Base-by-base conservation (phyloP, 2,329 filamentous ascomycete species). In the Fusarium guadeloupense region DNA sequence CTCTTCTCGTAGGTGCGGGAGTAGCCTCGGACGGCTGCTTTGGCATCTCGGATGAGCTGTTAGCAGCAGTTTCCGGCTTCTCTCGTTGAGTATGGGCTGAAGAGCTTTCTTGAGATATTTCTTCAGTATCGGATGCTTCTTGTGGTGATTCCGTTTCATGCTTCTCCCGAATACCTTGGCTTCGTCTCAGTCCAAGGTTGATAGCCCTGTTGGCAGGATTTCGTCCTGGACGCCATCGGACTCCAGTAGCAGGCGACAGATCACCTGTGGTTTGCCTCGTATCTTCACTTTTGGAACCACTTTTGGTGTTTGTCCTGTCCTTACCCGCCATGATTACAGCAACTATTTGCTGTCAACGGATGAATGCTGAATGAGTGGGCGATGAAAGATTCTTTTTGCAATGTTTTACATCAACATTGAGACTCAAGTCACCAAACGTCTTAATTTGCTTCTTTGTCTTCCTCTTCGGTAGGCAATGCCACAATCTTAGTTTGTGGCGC, bases 191-290 rank as follows among this genome's bases (percentile, higher is more conserved):
- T 16, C 54, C 50, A 12, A 66, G 37, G 38, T 69, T 69, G 28
- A 62, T 64, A 28, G 53, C 67, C 31, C 35, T 42, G 39, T 69
- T 69, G 20, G 54, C 56, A 9, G 39, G 14, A 17, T 54, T 49
- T 53, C 64, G 58, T 9, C 64, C 64, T 13, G 67, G 67, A 12
- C 67, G 62, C 64, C 56, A 69, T 44, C 34, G 19, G 5, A 6
- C 13, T 7, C 17, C 20, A 4, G 38, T 13, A 25, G 16, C 20
- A 21, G 28, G 26, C 6, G 39, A 14, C 5, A 14, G 14, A 19
- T 37, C 21, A n/a, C 6, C 33, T 16, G 14, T n/a, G 14, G 19
- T 46, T 44, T 49, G 21, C 33, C 6, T 42, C 9, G 6, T 8
- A 19, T 9, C 17, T 21, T 34, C 48, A 35, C 30, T 16, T 3